Base-by-base conservation (phyloP, 2,329 filamentous ascomycete genomes). In the Colletotrichum gigasporum region DNA sequence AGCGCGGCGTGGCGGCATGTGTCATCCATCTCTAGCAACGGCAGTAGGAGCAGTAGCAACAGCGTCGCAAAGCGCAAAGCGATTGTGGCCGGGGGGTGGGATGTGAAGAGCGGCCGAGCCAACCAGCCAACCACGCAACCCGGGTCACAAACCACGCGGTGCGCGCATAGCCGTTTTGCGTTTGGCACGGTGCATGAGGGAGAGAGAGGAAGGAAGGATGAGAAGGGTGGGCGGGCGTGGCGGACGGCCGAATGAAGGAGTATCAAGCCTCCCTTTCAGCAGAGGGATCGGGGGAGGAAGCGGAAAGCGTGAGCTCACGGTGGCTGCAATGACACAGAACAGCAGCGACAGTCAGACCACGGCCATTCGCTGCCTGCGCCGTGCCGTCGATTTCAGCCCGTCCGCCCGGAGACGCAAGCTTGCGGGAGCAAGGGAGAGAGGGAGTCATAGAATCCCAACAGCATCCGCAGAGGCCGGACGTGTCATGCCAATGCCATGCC, bases 111-210 rank as follows among this genome's bases (percentile, higher is more conserved):
- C 48, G n/a, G 20, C 26, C 5, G 8, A 28, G 14, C 18, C 32
- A 26, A 24, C 50, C 30, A 37, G 34, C 47, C 30, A 34, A 30
- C 50, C 22, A 41, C 18, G 20, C 42, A 47, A 24, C 42, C 20
- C 42, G 14, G 42, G 42, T 32, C 32, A 35, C 34, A 16, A n/a
- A 14, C 35, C 34, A 53, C 35, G 35, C 50, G 52, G 52, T 37
- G 30, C 52, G 54, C 47, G 60, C 47, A 47, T 39, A 37, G 45
- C 60, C 39, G 60, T 26, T 60, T 52, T 48, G 24, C 39, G 60
- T 45, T 30, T 58, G 53, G 60, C 60, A 24, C 28, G 37, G 30
- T 32, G 44, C 45, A n/a, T n/a, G n/a, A n/a, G n/a, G n/a, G n/a
- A n/a, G n/a, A n/a, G n/a, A n/a, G n/a, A n/a, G n/a, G n/a, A n/a